Base-by-base conservation (phyloP, 1,284 basidiomycete genomes). In the Chalciporus sp. region DNA sequence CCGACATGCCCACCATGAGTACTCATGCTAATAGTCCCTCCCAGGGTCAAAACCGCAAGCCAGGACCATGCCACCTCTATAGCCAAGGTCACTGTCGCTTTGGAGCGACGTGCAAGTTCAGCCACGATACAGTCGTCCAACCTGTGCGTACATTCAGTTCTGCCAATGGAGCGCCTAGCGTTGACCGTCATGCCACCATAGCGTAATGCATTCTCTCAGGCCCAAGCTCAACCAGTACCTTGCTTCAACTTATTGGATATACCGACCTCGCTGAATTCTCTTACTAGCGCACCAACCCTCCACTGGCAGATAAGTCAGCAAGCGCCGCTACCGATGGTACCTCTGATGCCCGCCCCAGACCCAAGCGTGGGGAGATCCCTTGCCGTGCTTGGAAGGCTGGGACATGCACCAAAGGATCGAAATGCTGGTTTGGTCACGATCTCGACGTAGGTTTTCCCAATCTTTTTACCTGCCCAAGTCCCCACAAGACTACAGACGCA, bases 371-470 rank as follows among this genome's bases (percentile, higher is more conserved):
- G 31, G 56, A 58, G 5, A 46, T 12, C 2, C 58, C 59, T 50
- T 71, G 69, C 61, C 61, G 54, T 44, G 48, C 65, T 57, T 71
- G 68, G 66, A 71, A 60, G 27, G 58, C 65, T 60, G 69, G 69
- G 46, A 56, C 49, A n/a, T 67, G 69, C 56, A 54, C 49, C 61
- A 72, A 33, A 53, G 68, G 66, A 19, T 39, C 61, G 26, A 62
- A 57, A n/a, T 71, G 65, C 27, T 27, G 53, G 46, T 71, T 66
- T 31, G 4, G 1, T 7, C 65, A 71, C 20, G 49, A 67, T 26
- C n/a, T 66, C 2, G 56, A 69, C 0, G 66, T 67, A 57, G 10
- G 68, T 66, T 9, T 28, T 33, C 6, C 31, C 9, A 12, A n/a
- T 48, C 10, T 27, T 42, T 55, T 41, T 33, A 33, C 11, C 37